phyloP scores from a whole-genome alignment of 306 rosid species.

The Canavalia gladiata region DNA sequence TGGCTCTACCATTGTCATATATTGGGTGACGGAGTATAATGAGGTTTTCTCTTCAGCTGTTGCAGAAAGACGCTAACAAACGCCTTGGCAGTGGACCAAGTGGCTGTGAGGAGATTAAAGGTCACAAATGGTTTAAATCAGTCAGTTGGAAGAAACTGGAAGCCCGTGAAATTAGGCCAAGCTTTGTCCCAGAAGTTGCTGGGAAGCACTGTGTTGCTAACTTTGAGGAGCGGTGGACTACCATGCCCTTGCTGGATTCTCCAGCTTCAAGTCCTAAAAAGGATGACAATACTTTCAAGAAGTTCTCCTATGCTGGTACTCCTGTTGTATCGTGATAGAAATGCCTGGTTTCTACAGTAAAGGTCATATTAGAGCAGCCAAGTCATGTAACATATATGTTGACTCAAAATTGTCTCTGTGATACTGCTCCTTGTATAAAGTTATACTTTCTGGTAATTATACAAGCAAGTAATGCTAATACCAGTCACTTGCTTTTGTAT shows the following conservation, averaged over 20 bases:
- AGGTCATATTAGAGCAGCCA: constrained; percentile 28
- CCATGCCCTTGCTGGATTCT: constrained; percentile 76
- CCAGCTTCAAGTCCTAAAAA: constrained; percentile 74
- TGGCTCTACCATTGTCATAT: not conserved
- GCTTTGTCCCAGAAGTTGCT: constrained; percentile 77
- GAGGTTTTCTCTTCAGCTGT: constrained; percentile 57
- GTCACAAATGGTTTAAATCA: constrained; percentile 83
- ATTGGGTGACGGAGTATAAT: constrained; percentile 31
- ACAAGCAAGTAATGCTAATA: constrained; percentile 2
- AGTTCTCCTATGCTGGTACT: constrained; percentile 64
- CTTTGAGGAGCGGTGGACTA: constrained; percentile 83
- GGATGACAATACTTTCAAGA: constrained; percentile 65
- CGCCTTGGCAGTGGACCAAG: constrained; percentile 72
- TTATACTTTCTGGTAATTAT: not conserved
- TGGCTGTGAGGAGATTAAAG: constrained; percentile 72
- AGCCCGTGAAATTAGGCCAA: constrained; percentile 72
- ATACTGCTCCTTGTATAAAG: constrained; percentile 24
- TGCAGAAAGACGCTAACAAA: constrained; percentile 71
- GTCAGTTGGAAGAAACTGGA: constrained; percentile 81
- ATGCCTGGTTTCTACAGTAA: not conserved
- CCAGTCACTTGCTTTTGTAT: not conserved
- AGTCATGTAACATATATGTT: constrained; percentile 22
- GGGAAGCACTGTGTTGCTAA: constrained; percentile 86
- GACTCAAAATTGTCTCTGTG: not conserved
- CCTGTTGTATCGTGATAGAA: constrained; percentile 52